phyloP scores from a whole-genome alignment of 2,329 filamentous ascomycete genomes.

The Aspergillus quadricinctus region DNA sequence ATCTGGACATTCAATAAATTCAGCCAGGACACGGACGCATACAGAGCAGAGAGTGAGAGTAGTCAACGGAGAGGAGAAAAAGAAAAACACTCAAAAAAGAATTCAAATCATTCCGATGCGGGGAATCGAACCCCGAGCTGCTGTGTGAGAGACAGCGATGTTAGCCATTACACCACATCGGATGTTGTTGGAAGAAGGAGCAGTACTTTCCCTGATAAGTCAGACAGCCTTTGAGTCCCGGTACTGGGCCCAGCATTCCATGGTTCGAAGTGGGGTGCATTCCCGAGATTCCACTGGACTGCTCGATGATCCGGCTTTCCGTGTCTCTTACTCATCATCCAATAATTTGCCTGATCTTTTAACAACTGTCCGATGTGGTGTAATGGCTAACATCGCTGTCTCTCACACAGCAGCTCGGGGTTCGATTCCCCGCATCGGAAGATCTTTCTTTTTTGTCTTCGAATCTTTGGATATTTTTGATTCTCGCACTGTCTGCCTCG shows the following conservation, averaged over 20 bases:
- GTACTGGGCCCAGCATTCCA: no score
- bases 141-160: conserved; percentile 14
- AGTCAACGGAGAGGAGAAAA: not conserved
- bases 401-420: conserved; percentile 24
- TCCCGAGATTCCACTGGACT: no score
- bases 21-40: no score
- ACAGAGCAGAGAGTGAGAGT: no score
- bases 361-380: conserved; percentile 18
- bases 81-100: not conserved
- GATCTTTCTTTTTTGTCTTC: not conserved
- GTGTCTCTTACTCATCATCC: no score
- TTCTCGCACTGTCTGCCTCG: no score
- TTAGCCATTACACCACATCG: conserved; percentile 14
- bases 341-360: not conserved
- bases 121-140: conserved; percentile 15
- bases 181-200: not conserved
- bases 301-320: no score
- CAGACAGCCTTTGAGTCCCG: no score
- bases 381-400: conserved; percentile 24
- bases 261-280: no score
- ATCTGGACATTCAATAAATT: no score
- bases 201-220: no score
- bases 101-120: conserved; percentile 9
- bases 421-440: conserved; percentile 24
- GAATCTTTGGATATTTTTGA: not conserved